Evolutionary conservation across 108 stramenopile species (phyloP).

Genomic region (Pseudonitzschia delicatissima): DNA sequence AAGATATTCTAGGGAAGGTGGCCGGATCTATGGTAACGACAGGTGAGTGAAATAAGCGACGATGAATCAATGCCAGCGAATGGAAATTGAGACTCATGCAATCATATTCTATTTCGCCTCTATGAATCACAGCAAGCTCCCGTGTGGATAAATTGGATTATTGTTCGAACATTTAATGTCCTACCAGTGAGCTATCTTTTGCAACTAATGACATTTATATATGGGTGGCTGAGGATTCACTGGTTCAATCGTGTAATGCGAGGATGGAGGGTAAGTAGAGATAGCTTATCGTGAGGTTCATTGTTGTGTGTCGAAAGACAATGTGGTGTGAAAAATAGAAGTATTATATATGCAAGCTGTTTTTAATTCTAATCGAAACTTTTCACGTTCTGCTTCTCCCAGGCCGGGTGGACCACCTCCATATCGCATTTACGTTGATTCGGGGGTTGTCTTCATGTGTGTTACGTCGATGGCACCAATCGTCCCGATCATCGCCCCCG

Average conservation of each 20-base stretch:
- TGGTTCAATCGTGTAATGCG: conserved; percentile 41
- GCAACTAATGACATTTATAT: conserved; percentile 72
- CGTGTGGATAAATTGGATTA: conserved; percentile 87
- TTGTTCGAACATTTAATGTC: conserved; percentile 52
- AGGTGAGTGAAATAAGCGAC: not conserved
- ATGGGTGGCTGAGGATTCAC: conserved; percentile 28
- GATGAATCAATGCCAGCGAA: not conserved
- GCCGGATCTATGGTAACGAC: conserved; percentile 27
- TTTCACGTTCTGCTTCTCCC: not conserved
- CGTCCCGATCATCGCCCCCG: conserved; percentile 76
- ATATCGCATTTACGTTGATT: conserved; percentile 82
- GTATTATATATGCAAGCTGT: too few relatives aligned
- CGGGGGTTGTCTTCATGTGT: conserved; percentile 77
- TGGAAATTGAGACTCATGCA: not conserved
- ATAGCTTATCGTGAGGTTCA: not conserved
- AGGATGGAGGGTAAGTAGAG: conserved; percentile 28
- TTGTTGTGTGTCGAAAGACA: too few relatives aligned
- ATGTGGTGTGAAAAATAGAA: too few relatives aligned
- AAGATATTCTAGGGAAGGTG: conserved; percentile 10
- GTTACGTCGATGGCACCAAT: conserved; percentile 65
- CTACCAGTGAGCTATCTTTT: conserved; percentile 74
- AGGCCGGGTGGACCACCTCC: conserved; percentile 79
- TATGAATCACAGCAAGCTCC: conserved; percentile 11
- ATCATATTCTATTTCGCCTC: not conserved
- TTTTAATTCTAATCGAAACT: too few relatives aligned